phyloP scores from a whole-genome alignment of 768 basidiomycete genomes.

The Hysterangium stoloniferum region DNA sequence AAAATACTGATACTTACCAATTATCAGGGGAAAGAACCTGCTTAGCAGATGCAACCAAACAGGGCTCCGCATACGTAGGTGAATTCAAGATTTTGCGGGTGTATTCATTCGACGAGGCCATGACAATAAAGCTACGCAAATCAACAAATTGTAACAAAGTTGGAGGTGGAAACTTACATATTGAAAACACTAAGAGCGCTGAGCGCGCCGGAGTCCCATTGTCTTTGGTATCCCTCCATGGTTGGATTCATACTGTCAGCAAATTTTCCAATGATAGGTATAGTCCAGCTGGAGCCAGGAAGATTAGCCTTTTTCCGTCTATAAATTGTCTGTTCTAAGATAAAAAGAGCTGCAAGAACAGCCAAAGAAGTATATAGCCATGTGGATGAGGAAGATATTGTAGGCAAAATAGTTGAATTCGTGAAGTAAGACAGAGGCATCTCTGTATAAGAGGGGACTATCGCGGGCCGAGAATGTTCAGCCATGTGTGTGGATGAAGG shows the following conservation, averaged over 20 bases:
- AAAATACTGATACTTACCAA: constrained; percentile 44
- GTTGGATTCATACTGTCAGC: constrained; percentile 87
- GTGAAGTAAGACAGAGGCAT: background rate
- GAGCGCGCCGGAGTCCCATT: constrained; percentile 87
- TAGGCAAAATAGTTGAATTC: background rate
- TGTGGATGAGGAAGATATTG: background rate
- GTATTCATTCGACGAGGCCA: constrained; percentile 91
- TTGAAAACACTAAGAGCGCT: constrained; percentile 94
- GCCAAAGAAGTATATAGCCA: constrained; percentile 46
- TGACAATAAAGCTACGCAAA: constrained; percentile 85
- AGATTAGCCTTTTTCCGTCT: constrained; percentile 82
- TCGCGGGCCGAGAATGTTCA: constrained; percentile 1
- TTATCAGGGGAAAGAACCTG: constrained; percentile 77
- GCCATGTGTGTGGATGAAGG: too few species aligned
- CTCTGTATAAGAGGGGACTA: constrained; percentile 1
- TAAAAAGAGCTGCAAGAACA: constrained; percentile 65
- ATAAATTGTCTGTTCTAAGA: constrained; percentile 84
- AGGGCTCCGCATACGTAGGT: constrained; percentile 86
- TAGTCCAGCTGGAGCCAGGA: constrained; percentile 87
- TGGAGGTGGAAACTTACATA: constrained; percentile 50
- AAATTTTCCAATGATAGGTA: constrained; percentile 97
- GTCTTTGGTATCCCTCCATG: constrained; percentile 84
- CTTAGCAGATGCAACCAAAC: constrained; percentile 89
- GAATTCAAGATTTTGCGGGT: constrained; percentile 95
- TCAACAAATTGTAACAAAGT: background rate